Evolutionary conservation across 2,329 filamentous ascomycete genomes (phyloP).

Genomic region (Fusarium lateritium): DNA sequence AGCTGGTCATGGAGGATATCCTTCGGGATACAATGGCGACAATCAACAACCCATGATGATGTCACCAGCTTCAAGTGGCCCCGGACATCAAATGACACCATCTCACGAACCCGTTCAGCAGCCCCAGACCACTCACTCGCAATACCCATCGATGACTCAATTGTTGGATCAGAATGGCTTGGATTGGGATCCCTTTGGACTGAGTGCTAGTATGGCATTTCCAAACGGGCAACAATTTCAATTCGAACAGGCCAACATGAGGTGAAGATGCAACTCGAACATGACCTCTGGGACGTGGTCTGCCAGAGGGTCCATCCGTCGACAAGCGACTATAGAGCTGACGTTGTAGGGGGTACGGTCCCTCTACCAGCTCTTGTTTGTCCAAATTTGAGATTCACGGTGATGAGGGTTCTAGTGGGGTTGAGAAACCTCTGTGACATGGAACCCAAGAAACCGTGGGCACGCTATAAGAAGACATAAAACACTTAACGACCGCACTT

Average conservation of each 20-base stretch:
- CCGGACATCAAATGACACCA: conserved; percentile 55
- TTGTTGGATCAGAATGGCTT: conserved; percentile 80
- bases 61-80: conserved; percentile 58
- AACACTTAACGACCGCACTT: conserved; percentile 42
- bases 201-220: conserved; percentile 96
- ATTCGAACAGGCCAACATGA: conserved; percentile 74
- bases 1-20: conserved; percentile 75
- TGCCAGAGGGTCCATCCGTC: conserved; percentile 24
- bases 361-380: conserved; percentile 28
- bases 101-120: conserved; percentile 54
- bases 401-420: conserved; percentile 16
- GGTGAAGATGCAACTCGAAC: conserved; percentile 49
- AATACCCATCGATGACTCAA: conserved; percentile 76
- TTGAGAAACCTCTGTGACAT: conserved; percentile 9
- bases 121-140: conserved; percentile 49
- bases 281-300: conserved; percentile 20
- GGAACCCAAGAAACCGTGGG: conserved; percentile 12
- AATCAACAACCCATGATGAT: conserved; percentile 61
- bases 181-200: conserved; percentile 93
- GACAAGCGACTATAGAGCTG: conserved; percentile 33
- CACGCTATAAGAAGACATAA: conserved; percentile 28
- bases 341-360: conserved; percentile 13
- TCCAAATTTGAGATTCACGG: conserved; percentile 25
- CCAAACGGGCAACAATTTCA: conserved; percentile 83
- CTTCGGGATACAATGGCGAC: conserved; percentile 66